phyloP scores from a whole-genome alignment of 345 rosid genomes.

The Boechera stricta region DNA sequence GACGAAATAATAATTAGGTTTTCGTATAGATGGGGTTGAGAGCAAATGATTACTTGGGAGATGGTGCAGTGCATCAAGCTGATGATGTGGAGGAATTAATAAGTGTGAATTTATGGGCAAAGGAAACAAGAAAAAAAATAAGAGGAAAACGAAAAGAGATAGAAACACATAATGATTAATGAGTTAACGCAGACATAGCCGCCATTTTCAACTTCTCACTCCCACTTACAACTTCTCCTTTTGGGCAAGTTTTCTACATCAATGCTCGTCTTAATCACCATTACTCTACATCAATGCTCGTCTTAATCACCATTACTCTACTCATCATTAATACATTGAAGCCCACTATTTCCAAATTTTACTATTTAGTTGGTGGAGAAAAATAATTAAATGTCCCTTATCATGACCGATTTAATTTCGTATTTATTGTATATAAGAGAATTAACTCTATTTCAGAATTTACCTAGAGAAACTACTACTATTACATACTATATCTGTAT shows the following conservation, averaged over 20 bases:
- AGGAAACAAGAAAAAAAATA: background rate
- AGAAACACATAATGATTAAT: slow-evolving; percentile 9
- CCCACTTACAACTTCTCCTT: slow-evolving; percentile 42
- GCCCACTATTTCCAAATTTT: slow-evolving; percentile 23
- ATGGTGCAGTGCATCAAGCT: slow-evolving; percentile 36
- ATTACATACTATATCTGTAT: no score
- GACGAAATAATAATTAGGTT: background rate
- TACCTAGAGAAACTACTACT: no score
- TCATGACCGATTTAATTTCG: slow-evolving; percentile 1
- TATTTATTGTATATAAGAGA: background rate
- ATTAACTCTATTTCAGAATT: no score
- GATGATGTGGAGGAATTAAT: slow-evolving; percentile 34
- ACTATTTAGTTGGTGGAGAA: background rate
- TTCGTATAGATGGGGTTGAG: slow-evolving; percentile 27
- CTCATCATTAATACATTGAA: slow-evolving; percentile 38
- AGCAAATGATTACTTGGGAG: slow-evolving; percentile 44
- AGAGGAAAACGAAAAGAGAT: slow-evolving; percentile 18
- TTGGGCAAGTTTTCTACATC: slow-evolving; percentile 41
- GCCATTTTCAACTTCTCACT: slow-evolving; percentile 46
- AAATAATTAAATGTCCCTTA: background rate
- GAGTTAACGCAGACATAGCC: slow-evolving; percentile 51
- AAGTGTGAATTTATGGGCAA: slow-evolving; percentile 33
- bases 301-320: slow-evolving; percentile 44
- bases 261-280: slow-evolving; percentile 48
- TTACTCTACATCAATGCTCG: slow-evolving; percentile 44